A percentile compares a stretch with the other conserved stretches of the same genome.
These are phyloP conservation scores for Wickerhamomyces chaumierensis DNA, from an alignment of 805 yeast species.

Conservation along the genomic window DNA sequence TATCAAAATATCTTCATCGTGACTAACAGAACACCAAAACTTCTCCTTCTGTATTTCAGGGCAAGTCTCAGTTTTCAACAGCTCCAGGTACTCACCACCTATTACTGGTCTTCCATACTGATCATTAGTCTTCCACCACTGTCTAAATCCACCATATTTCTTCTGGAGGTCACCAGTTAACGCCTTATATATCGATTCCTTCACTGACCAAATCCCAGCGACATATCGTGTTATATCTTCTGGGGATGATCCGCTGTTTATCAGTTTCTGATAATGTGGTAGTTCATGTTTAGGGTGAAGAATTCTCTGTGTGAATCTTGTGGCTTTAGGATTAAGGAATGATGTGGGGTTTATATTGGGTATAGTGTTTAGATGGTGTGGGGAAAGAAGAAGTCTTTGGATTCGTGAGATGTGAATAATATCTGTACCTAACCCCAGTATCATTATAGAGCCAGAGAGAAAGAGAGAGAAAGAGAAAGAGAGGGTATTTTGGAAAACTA, in stretches of 20 bases:
- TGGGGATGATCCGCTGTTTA: background rate
- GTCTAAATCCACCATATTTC: background rate
- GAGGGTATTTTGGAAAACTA: too few relatives aligned
- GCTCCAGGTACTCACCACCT: background rate
- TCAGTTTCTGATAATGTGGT: background rate
- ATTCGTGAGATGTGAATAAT: background rate
- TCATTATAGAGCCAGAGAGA: too few relatives aligned
- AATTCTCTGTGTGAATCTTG: background rate
- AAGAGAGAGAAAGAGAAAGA: too few relatives aligned
- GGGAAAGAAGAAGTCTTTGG: background rate
- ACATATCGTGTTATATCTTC: background rate
- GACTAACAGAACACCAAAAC: background rate
- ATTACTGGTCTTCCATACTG: background rate
- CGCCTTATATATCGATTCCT: background rate
- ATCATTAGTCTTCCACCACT: background rate
- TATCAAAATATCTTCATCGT: background rate
- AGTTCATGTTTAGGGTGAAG: background rate
- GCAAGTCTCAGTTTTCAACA: background rate
- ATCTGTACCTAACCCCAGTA: background rate
- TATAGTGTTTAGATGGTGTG: background rate
- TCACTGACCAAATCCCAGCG: background rate
- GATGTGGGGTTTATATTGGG: too few relatives aligned
- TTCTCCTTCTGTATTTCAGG: background rate
- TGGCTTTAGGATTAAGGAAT: background rate
- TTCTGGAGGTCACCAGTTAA: background rate